Conservation (phyloP, 75 land plant genomes). For the Azolla pinnata region DNA sequence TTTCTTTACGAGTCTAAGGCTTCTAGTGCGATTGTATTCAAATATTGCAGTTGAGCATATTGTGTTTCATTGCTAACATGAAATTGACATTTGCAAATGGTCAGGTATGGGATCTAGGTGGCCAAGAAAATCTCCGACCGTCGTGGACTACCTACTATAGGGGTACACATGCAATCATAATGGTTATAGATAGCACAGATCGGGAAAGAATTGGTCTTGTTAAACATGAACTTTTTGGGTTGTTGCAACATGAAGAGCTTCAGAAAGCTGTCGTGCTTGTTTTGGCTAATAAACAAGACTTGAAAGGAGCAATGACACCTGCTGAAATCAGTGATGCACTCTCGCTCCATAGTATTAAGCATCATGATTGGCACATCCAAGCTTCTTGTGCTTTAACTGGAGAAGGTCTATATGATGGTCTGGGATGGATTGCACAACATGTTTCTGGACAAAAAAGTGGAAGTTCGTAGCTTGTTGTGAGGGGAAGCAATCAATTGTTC, state of each 20-base stretch:
- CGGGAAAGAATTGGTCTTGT: conserved; percentile 79
- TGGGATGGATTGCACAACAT: conserved; percentile 89
- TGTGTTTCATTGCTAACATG: no score
- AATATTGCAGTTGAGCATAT: no score
- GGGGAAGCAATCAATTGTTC: no score
- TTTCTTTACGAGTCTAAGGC: no score
- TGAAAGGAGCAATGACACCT: conserved; percentile 95
- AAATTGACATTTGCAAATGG: no score
- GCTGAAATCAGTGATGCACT: conserved; percentile 95
- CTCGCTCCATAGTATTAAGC: conserved; percentile 83
- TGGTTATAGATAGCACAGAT: conserved; percentile 90
- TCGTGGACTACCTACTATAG: conserved; percentile 97
- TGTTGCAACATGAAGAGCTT: conserved; percentile 83
- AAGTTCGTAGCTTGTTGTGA: background rate
- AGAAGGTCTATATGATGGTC: conserved; percentile 86
- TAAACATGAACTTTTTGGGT: conserved; percentile 85
- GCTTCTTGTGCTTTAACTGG: conserved; percentile 89
- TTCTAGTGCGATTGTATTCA: no score
- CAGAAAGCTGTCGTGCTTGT: conserved; percentile 70
- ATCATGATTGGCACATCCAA: conserved; percentile 98
- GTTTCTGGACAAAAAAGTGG: conserved; percentile 47
- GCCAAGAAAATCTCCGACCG: conserved; percentile 79
- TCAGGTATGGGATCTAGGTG: conserved; percentile 98
- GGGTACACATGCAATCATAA: conserved; percentile 86
- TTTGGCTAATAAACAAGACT: conserved; percentile 94